Base-by-base conservation (phyloP, 1,284 basidiomycete species). In the Abortiporus biennis region DNA sequence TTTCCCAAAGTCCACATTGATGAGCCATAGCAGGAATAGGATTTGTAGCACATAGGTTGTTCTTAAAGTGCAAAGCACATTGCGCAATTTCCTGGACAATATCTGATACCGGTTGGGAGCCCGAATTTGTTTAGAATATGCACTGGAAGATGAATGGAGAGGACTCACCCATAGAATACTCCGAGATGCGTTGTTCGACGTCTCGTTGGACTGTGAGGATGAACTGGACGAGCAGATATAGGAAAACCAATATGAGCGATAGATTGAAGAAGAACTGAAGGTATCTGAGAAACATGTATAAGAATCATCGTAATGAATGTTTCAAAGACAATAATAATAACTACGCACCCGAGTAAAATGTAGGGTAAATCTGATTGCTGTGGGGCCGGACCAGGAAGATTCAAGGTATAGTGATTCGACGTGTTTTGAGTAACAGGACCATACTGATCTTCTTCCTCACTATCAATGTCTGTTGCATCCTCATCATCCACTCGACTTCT, bases 251-350 rank as follows among this genome's bases (percentile, higher is more conserved):
- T 35, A 94, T 80, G 27, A 98, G 74, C 4, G 87, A 83, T n/a
- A 87, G 69, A 63, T 98, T 96, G 71, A 97, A 97, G 59, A 90
- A 78, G 63, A 98, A 91, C 61, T 97, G 94, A 12, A 94, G 73
- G 61, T 94, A 94, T 48, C 92, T 93, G 57, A 13, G 31, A n/a
- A 27, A 16, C 49, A 40, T 23, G 44, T 43, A n/a, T 40, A 43
- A 40, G 39, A 17, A 16, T 46, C 38, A 36, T 21, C 4, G 12
- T n/a, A 15, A 33, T 16, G 9, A 35, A 15, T 29, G 38, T 34
- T 31, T 56, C 65, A 47, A 33, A 29, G 27, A n/a, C 8, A 29
- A 8, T 8, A 8, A n/a, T n/a, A n/a, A 29, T n/a, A 23, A 16
- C 9, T 1, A 66, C 74, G 52, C 53, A 92, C 89, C 90, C 90